These are phyloP conservation scores for Phytophthora parvispora DNA, from an alignment of 352 stramenopile species.

Conservation along the genomic window DNA sequence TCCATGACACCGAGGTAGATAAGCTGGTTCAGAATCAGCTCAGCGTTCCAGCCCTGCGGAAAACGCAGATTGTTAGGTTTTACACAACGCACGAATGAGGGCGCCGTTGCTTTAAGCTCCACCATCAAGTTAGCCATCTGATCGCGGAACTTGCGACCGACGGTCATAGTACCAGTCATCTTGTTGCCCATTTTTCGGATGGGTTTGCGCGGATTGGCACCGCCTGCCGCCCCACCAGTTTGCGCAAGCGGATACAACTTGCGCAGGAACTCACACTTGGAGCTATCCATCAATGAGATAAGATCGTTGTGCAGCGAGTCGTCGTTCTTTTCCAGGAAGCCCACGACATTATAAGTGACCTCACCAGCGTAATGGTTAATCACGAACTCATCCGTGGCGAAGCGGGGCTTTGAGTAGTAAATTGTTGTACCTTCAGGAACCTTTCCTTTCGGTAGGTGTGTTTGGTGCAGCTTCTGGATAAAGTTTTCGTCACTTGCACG, in stretches of 20 bases:
- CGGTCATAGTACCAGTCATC: constrained; percentile 92
- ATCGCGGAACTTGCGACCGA: constrained; percentile 92
- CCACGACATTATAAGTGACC: constrained; percentile 96
- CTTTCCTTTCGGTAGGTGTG: constrained; percentile 85
- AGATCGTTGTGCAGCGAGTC: constrained; percentile 96
- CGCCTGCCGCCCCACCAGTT: constrained; percentile 34
- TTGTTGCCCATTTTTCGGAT: constrained; percentile 86
- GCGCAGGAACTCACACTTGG: constrained; percentile 82
- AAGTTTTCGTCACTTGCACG: constrained; percentile 93
- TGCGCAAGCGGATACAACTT: constrained; percentile 76
- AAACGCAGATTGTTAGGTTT: constrained; percentile 94
- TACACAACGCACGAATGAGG: constrained; percentile 94
- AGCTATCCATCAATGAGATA: constrained; percentile 90
- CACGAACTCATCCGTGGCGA: constrained; percentile 95
- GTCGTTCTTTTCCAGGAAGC: constrained; percentile 99
- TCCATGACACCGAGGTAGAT: constrained; percentile 94
- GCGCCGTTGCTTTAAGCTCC: constrained; percentile 81
- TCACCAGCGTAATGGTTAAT: constrained; percentile 98
- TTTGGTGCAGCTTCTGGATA: constrained; percentile 94
- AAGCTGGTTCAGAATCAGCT: constrained; percentile 90
- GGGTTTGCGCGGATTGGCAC: constrained; percentile 68
- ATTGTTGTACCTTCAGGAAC: constrained; percentile 76
- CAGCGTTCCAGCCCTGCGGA: constrained; percentile 88
- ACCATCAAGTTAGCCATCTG: constrained; percentile 92
- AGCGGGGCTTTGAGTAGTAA: constrained; percentile 91